These are phyloP conservation scores for Xylaria sp. DNA, from an alignment of 2,329 filamentous ascomycete genomes.

Conservation along the genomic window DNA sequence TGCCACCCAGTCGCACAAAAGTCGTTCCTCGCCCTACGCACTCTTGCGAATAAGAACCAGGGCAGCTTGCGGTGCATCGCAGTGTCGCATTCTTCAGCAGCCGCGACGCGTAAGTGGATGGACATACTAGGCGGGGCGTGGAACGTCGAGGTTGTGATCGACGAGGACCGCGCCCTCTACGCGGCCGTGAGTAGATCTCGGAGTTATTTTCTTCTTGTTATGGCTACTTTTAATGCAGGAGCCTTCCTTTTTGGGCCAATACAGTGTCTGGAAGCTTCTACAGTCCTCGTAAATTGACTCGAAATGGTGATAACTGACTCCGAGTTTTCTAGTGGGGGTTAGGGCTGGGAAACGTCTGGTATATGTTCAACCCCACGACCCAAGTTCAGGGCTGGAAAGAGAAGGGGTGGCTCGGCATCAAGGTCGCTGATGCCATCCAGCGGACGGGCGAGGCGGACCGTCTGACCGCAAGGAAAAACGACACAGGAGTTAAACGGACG, in stretches of 20 bases:
- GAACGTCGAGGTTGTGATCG: slow-evolving; percentile 66
- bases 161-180: slow-evolving; percentile 67
- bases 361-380: slow-evolving; percentile 64
- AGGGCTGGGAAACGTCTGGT: slow-evolving; percentile 62
- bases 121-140: slow-evolving; percentile 68
- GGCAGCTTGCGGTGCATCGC: slow-evolving; percentile 65
- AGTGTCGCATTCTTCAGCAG: slow-evolving; percentile 67
- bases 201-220: too few species aligned
- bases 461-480: slow-evolving; percentile 49
- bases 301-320: too few species aligned
- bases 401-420: slow-evolving; percentile 65
- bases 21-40: slow-evolving; percentile 66
- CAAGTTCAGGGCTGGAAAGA: slow-evolving; percentile 65
- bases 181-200: too few species aligned
- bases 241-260: too few species aligned
- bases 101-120: slow-evolving; percentile 66
- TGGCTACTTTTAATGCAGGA: too few species aligned
- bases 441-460: slow-evolving; percentile 48
- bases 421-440: slow-evolving; percentile 61
- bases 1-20: slow-evolving; percentile 62
- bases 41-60: slow-evolving; percentile 64
- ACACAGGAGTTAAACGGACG: slow-evolving; percentile 49
- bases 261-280: too few species aligned
- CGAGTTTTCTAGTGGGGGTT: too few species aligned
- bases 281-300: too few species aligned